phyloP scores from a whole-genome alignment of 805 yeast genomes.

The Ogataea philodendri region DNA sequence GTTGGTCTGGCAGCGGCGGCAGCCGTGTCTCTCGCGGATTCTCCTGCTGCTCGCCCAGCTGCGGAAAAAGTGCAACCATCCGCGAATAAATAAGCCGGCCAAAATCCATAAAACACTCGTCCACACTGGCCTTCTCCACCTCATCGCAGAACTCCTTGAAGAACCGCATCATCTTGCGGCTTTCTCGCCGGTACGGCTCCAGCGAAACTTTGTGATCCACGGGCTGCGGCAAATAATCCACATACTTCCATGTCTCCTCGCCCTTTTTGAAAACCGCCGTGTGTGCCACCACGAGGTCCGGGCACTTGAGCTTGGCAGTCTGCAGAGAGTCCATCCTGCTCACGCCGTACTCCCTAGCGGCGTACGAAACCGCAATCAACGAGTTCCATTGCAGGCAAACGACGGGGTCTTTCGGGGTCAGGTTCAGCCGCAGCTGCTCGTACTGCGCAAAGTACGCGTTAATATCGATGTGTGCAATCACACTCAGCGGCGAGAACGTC shows the following conservation, averaged over 20 bases:
- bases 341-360: constrained; percentile 84
- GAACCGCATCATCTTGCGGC: constrained; percentile 70
- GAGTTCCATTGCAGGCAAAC: constrained; percentile 94
- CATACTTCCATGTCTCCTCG: constrained; percentile 77
- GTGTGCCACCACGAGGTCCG: constrained; percentile 73
- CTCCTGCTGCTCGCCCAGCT: constrained; percentile 27
- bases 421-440: constrained; percentile 72
- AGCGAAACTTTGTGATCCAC: constrained; percentile 76
- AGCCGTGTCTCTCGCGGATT: constrained; percentile 27
- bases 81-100: constrained; percentile 58
- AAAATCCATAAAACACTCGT: constrained; percentile 85
- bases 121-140: constrained; percentile 94
- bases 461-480: constrained; percentile 82
- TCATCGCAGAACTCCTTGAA: constrained; percentile 59
- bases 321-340: constrained; percentile 70
- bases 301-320: constrained; percentile 73
- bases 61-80: constrained; percentile 48
- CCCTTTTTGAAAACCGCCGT: constrained; percentile 93
- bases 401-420: constrained; percentile 70
- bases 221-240: constrained; percentile 56
- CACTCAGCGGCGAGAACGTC: constrained; percentile 66
- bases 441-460: constrained; percentile 97
- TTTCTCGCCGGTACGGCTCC: constrained; percentile 88
- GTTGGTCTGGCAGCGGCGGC: constrained; percentile 43
- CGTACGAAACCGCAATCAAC: constrained; percentile 85